Evolutionary conservation across 371 early-diverging fungal species (phyloP), one percentile per base, ranked within the genome.

Genomic region (Mucor racemosus): DNA sequence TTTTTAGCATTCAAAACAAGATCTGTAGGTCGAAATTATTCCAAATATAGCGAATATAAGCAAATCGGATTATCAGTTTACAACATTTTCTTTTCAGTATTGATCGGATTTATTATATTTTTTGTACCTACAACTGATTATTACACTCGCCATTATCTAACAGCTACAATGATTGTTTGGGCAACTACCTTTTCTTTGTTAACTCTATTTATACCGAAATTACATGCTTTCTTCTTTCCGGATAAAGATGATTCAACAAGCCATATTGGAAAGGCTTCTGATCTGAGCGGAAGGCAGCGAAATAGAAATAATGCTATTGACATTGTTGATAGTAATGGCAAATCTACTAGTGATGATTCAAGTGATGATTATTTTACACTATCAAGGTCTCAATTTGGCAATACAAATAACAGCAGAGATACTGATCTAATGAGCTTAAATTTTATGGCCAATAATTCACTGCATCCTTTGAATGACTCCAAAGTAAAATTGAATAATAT

Each of bases 1-100:
- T 86, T 79, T 60, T 70, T 87, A 58, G 84, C 85, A 9, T 81
- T 86, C 75, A 86, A 76, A 71, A 86, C 84, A 36, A 69, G 86
- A n/a, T 68, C 79, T 9, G 79, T 87, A 13, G 86, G 85, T 19
- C 75, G 69, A 34, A 73, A 59, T 15, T 80, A 82, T 17, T 76
- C 86, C 31, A 87, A 82, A 66, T 84, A 86, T 62, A 86, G 81
- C 58, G 88, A 87, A 66, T 86, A 82, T 42, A 82, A 82, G 14
- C 86, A 87, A 46, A 85, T 87, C 15, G 86, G 84, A 0, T 67
- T 87, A 48, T 84, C 84, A 34, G 83, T 87, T 9, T 87, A 87
- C 62, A 87, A 87, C 53, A 87, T 87, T 5, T 78, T 87, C n/a
- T 79, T 87, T 60, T 84, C 82, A 0, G 82, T 77, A 0, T 58